Evolutionary conservation across 108 stramenopile genomes (phyloP).

Genomic region (Discostella pseudostelligera): DNA sequence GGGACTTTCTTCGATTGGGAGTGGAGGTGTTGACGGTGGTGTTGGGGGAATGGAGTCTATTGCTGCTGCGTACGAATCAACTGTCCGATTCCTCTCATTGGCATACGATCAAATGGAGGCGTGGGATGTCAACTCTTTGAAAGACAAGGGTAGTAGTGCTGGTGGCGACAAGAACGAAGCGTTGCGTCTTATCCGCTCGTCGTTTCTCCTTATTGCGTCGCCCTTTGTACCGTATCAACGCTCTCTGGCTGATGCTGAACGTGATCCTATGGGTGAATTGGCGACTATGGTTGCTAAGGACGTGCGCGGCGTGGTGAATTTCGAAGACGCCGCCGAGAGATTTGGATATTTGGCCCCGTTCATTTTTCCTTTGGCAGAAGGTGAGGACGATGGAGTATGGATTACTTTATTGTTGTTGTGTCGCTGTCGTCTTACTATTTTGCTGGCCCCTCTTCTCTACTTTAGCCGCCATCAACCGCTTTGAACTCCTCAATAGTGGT

Average conservation of each 20-base stretch:
- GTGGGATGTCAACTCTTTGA: constrained; percentile 52
- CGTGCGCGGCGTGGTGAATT: constrained; percentile 54
- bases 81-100: constrained; percentile 77
- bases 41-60: constrained; percentile 64
- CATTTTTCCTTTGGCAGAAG: constrained; percentile 71
- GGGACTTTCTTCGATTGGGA: constrained; percentile 6
- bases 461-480: constrained; percentile 57
- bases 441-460: not conserved
- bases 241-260: constrained; percentile 60
- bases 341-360: constrained; percentile 68
- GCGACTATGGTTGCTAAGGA: constrained; percentile 57
- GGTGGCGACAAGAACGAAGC: constrained; percentile 11
- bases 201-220: constrained; percentile 62
- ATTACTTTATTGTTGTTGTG: not conserved
- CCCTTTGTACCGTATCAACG: constrained; percentile 72
- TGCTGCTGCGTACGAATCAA: constrained; percentile 72
- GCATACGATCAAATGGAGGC: constrained; percentile 75
- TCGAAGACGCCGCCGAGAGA: constrained; percentile 59
- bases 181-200: constrained; percentile 45
- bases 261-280: constrained; percentile 53
- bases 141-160: not conserved
- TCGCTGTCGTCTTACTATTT: not conserved
- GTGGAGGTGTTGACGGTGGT: constrained; percentile 11
- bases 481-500: constrained; percentile 78
- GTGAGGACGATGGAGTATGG: constrained; percentile 19